Percentiles rank a stretch among this genome's conserved stretches.
These are phyloP conservation scores for Pseudocercospora crystallina DNA, from an alignment of 2,329 filamentous ascomycete genomes.

Conservation along the genomic window DNA sequence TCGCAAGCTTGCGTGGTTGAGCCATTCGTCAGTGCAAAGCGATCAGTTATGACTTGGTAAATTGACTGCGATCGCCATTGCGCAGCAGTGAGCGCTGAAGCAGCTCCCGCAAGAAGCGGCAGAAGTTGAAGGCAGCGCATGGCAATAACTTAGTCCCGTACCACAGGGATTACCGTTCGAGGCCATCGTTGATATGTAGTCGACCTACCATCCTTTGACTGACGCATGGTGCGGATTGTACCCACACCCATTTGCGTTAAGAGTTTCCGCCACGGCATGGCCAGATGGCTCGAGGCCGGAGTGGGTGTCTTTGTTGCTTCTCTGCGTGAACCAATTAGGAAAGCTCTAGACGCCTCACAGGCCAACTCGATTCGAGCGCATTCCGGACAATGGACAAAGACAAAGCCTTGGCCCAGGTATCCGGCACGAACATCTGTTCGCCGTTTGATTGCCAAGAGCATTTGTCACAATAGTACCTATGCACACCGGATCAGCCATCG, in stretches of 20 bases:
- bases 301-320: conserved; percentile 6
- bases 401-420: conserved; percentile 2
- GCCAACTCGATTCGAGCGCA: conserved; percentile 5
- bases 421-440: conserved; percentile 4
- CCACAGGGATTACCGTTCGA: too few species aligned
- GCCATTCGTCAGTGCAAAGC: conserved; percentile 52
- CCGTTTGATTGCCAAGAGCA: background rate
- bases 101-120: conserved; percentile 12
- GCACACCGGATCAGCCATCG: too few species aligned
- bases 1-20: conserved; percentile 47
- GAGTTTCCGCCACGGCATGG: conserved; percentile 8
- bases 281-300: conserved; percentile 1
- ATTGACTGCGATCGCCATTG: conserved; percentile 52
- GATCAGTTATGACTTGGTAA: conserved; percentile 60
- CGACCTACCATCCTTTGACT: conserved; percentile 4
- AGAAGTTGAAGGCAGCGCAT: conserved; percentile 4
- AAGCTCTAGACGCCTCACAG: conserved; percentile 3
- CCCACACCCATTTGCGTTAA: conserved; percentile 6
- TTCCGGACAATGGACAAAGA: conserved; percentile 11
- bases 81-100: conserved; percentile 17
- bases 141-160: background rate
- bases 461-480: conserved; percentile 1
- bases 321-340: conserved; percentile 7
- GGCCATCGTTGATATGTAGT: conserved; percentile 3
- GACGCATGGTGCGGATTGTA: background rate